Base-by-base conservation (phyloP, 352 stramenopile species). In the Phytophthora aleatoria region DNA sequence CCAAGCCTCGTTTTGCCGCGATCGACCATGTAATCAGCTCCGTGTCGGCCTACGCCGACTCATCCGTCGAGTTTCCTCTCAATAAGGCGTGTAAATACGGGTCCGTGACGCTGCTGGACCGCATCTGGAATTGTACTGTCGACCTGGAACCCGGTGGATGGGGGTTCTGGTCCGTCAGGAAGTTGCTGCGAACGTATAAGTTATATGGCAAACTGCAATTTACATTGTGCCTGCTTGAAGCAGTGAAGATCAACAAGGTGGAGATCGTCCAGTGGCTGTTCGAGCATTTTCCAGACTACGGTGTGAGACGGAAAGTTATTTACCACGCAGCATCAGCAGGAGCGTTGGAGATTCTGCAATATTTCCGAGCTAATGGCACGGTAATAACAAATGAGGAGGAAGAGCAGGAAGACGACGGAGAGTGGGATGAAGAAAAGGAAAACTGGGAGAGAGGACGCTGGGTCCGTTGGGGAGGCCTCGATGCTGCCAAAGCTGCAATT, bases 251-350 rank as follows among this genome's bases (percentile, higher is more conserved):
- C 13, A 48, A 66, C 24, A 60, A 28, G 12, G 41, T 66, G 41
- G 49, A 42, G 3, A 28, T 61, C 2, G 50, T 60, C 4, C 58
- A 13, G n/a, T 66, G 58, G 58, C n/a, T 66, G n/a, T 66, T 66
- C 35, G 39, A 59, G 2, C 57, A 38, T 5, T 64, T 51, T 30
- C 57, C 57, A 28, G 43, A 47, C 35, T 58, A 52, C 16, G 57
- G 48, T 2, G 58, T 66, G 15, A 11, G 49, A 35, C 47, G 57
- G 15, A 52, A 47, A 33, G 48, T 65, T 8, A 35, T 65, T 6
- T 57, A 52, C 36, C 38, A 45, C 5, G 57, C 57, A 3, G 48
- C 48, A n/a, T n/a, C 28, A 13, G 48, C 48, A 26, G 57, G 57
- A n/a, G 28, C 39, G 27, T 10, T 65, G 38, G 57, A 65, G 39